Conservation (phyloP, 2,329 filamentous ascomycete genomes). For the Aphanocladium album region DNA sequence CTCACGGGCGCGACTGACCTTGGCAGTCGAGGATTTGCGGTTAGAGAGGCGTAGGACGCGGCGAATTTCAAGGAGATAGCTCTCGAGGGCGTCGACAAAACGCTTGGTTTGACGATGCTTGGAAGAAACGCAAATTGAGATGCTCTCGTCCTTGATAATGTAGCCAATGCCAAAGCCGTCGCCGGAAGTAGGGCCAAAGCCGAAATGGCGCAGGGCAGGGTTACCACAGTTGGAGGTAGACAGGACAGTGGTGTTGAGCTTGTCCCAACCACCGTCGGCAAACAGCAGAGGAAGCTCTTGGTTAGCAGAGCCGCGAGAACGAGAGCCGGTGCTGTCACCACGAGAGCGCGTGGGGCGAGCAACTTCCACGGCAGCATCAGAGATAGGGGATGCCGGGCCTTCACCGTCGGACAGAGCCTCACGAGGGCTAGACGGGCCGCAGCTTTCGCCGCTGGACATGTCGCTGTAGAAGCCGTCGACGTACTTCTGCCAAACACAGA, state of each 20-base stretch:
- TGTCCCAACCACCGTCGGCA: conserved; percentile 86
- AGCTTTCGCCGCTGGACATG: conserved; percentile 49
- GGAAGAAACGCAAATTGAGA: conserved; percentile 74
- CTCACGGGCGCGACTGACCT: conserved; percentile 50
- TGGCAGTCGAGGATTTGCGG: conserved; percentile 36
- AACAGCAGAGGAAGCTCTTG: conserved; percentile 71
- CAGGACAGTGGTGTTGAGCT: conserved; percentile 87
- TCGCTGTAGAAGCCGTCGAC: conserved; percentile 65
- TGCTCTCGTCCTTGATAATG: conserved; percentile 85
- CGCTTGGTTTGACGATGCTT: conserved; percentile 92
- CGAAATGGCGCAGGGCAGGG: conserved; percentile 88
- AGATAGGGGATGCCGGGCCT: conserved; percentile 22
- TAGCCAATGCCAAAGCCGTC: conserved; percentile 98
- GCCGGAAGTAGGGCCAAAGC: conserved; percentile 88
- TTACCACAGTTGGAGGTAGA: conserved; percentile 99
- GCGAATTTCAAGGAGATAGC: conserved; percentile 84
- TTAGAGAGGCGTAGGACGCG: conserved; percentile 71
- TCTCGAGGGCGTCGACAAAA: conserved; percentile 84
- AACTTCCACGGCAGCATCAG: conserved; percentile 30
- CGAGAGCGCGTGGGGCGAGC: conserved; percentile 38
- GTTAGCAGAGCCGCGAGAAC: conserved; percentile 34
- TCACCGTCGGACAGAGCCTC: conserved; percentile 34
- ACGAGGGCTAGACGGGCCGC: conserved; percentile 61
- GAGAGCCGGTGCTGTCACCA: conserved; percentile 50
- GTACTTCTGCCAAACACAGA: conserved; percentile 88